phyloP scores from a whole-genome alignment of 768 basidiomycete species.

The Tylopilus subfusipes region DNA sequence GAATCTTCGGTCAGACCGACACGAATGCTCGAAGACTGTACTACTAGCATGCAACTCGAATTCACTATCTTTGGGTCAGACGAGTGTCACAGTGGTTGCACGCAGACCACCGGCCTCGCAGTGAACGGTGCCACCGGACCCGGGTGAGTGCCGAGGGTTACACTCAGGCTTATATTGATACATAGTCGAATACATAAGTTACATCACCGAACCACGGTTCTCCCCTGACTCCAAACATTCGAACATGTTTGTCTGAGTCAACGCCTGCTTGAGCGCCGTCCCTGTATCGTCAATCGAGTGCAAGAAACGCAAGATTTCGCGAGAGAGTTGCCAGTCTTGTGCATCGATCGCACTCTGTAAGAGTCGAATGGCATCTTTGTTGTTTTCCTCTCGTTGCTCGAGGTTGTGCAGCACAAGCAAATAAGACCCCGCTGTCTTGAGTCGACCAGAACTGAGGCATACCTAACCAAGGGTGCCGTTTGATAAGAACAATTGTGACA shows the following conservation, averaged over 20 bases:
- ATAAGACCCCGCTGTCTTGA: constrained; percentile 91
- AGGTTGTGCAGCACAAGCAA: constrained; percentile 91
- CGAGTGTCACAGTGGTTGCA: no score
- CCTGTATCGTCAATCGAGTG: constrained; percentile 91
- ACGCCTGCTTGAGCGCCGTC: constrained; percentile 56
- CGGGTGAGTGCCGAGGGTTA: neutral
- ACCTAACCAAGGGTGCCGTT: constrained; percentile 44
- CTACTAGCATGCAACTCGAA: no score
- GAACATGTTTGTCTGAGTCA: constrained; percentile 48
- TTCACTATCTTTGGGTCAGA: no score
- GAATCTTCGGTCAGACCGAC: no score
- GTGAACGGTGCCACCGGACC: no score
- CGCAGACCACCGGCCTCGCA: no score
- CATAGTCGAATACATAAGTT: neutral
- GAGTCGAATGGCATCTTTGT: constrained; percentile 77
- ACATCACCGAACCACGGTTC: neutral
- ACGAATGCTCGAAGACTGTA: no score
- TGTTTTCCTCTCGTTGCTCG: constrained; percentile 78
- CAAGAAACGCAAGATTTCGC: constrained; percentile 88
- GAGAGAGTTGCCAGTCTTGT: constrained; percentile 87
- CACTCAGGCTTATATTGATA: neutral
- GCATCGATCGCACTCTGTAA: constrained; percentile 70
- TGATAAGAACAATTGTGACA: neutral
- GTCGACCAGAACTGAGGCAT: constrained; percentile 65
- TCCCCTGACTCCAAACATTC: constrained; percentile 2